Evolutionary conservation across 2,329 filamentous ascomycete species (phyloP), one percentile per base, ranked within the genome.

Genomic region (Aspergillus melleus): DNA sequence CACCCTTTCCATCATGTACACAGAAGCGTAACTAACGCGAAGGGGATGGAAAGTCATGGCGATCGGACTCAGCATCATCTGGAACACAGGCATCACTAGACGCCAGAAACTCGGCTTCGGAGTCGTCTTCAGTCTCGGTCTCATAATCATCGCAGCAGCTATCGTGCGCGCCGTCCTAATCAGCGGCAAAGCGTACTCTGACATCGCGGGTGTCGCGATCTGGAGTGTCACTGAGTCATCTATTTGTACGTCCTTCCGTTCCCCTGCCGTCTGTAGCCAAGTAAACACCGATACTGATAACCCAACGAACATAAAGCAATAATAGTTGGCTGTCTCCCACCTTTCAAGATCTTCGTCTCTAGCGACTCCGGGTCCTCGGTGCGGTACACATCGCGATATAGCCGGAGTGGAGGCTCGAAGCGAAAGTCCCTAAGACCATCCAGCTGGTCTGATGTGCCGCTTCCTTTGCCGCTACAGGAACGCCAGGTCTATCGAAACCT

Each of bases 31-130:
- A 42, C 36, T 42, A 42, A 42, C 16, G 16, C 50, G 12, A 11
- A 49, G 30, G 32, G 51, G 30, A 42, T 26, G 46, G 1, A 54
- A 20, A 73, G 70, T 75, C 24, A 75, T 73, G 70, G 59, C 60
- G 2, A 66, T 75, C 14, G 70, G 70, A 0, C 59, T 74, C 5
- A 58, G 63, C 6, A 66, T 75, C 12, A 62, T 74, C 24, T 66
- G 66, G 52, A 66, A 67, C 12, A 63, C 72, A 6, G 65, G 61
- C 16, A 69, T 74, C 32, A 69, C 63, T 46, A 10, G 52, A 14
- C 61, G 59, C 30, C 71, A 73, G 46, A 73, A 74, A 12, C 22
- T 70, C 10, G 70, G 65, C 11, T 59, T 73, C 0, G 67, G 58
- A 0, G 58, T 67, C 3, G 64, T 74, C 9, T 74, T 74, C 56